Base-by-base conservation (phyloP, 306 rosid genomes). In the Ochetophila trinervis region DNA sequence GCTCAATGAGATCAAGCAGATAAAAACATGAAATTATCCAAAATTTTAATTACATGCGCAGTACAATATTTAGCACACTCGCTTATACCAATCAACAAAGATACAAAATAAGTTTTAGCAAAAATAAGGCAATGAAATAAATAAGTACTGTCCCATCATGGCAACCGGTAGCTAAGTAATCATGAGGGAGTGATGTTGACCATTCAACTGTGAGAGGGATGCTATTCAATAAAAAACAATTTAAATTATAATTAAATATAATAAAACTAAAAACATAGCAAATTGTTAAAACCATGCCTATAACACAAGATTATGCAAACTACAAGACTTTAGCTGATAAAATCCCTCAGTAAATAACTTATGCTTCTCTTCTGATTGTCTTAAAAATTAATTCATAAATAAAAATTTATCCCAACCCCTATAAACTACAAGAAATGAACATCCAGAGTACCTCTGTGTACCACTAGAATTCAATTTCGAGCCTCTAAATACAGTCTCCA, bases 151-250 rank as follows among this genome's bases (percentile, higher is more conserved):
- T 93, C 78, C 97, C 99, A 81, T 93, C 99, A 65, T 90, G 91
- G 85, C 99, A 93, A 71, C 99, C 97, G 51, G 86, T 96, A 53
- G 87, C 80, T 63, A 93, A 63, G 76, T 74, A 86, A 64, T 93
- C 91, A 71, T 93, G 84, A 67, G 96, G 89, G 53, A 89, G 79
- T 13, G 82, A 77, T 68, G 80, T 61, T 6, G 98, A 93, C 98
- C 98, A 93, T 74, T 93, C 98, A 77, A 93, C 76, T 51, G 97
- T 85, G 74, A 93, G 73, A 48, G 94, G 97, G 78, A 89, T 89
- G 83, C 98, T 92, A 87, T 66, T 67, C 69, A 57, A 49, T 42
- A 76, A 18, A 22, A n/a, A 50, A 59, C 54, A 22, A 77, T 52
- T 65, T 40, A 69, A 56, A 66, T 65, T 65, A 77, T 74, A 62